A percentile compares a stretch with the other conserved stretches of the same genome.
Evolutionary conservation across 2,329 filamentous ascomycete species (phyloP).

Genomic region (Xylariales sp.): DNA sequence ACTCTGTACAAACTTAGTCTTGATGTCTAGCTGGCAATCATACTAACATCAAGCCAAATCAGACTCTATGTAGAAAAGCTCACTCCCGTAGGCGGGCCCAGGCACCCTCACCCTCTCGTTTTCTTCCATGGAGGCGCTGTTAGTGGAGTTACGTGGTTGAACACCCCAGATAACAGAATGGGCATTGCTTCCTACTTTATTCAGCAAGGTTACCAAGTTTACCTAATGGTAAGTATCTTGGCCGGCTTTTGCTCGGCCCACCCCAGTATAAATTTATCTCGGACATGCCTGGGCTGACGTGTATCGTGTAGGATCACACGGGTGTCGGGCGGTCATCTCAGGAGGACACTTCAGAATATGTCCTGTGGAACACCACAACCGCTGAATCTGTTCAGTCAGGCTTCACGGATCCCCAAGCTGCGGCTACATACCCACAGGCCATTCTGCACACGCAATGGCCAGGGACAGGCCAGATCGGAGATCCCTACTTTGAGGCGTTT

Average conservation of each 20-base stretch:
- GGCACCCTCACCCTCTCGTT: conserved; percentile 20
- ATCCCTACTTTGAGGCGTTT: conserved; percentile 43
- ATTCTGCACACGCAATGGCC: conserved; percentile 28
- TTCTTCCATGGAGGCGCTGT: conserved; percentile 27
- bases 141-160: conserved; percentile 27
- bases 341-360: conserved; percentile 21
- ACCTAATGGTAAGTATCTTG: conserved; percentile 22
- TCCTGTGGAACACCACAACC: conserved; percentile 16
- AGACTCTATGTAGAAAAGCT: conserved; percentile 27
- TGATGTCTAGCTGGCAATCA: background rate
- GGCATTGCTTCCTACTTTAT: conserved; percentile 39
- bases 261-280: background rate
- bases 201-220: conserved; percentile 32
- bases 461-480: conserved; percentile 28
- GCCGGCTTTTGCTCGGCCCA: too few relatives aligned
- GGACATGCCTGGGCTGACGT: background rate
- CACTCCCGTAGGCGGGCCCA: conserved; percentile 15
- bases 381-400: conserved; percentile 18
- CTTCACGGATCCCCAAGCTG: conserved; percentile 21
- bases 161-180: conserved; percentile 34
- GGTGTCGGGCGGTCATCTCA: conserved; percentile 26
- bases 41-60: background rate
- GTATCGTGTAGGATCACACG: conserved; percentile 24
- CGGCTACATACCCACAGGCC: conserved; percentile 25
- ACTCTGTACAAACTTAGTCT: background rate